Conservation (phyloP, 495 filamentous ascomycete genomes). For the Penicillium samsonianum region DNA sequence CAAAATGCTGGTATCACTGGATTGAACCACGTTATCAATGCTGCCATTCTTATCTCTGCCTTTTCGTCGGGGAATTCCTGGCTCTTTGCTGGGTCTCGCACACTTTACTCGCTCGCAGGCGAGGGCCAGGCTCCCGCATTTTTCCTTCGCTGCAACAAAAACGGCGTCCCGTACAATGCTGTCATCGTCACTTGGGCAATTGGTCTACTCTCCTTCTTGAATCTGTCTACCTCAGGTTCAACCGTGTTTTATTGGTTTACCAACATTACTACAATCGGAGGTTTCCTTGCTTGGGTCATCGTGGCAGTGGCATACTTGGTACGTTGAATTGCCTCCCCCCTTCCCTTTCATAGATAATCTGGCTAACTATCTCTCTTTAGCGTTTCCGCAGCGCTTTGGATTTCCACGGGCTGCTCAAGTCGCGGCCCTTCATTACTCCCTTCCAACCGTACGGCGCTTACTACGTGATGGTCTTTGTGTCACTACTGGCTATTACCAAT, state of each 20-base stretch:
- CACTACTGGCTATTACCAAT: conserved; percentile 62
- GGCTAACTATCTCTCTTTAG: conserved; percentile 13
- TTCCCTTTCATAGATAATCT: neutral
- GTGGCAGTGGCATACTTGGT: conserved; percentile 37
- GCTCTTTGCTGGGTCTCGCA: conserved; percentile 72
- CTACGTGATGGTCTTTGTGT: conserved; percentile 56
- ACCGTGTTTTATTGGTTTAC: conserved; percentile 59
- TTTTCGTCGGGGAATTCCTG: conserved; percentile 73
- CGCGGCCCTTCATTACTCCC: conserved; percentile 54
- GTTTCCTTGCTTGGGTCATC: conserved; percentile 60
- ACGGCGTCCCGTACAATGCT: conserved; percentile 52
- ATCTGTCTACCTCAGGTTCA: conserved; percentile 39
- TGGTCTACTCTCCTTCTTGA: conserved; percentile 53
- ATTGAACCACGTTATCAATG: conserved; percentile 75
- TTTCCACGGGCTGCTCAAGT: conserved; percentile 43
- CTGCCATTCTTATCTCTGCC: conserved; percentile 66
- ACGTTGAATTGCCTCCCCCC: neutral
- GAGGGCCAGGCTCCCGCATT: conserved; percentile 64
- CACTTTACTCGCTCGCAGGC: conserved; percentile 72
- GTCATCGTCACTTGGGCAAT: conserved; percentile 49
- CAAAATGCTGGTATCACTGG: conserved; percentile 61
- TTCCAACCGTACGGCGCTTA: conserved; percentile 57
- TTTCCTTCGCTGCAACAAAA: conserved; percentile 40
- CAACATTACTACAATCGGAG: conserved; percentile 61
- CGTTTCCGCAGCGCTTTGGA: conserved; percentile 50